phyloP scores from a whole-genome alignment of 1,284 basidiomycete species.

The Naganishia liquefaciens region DNA sequence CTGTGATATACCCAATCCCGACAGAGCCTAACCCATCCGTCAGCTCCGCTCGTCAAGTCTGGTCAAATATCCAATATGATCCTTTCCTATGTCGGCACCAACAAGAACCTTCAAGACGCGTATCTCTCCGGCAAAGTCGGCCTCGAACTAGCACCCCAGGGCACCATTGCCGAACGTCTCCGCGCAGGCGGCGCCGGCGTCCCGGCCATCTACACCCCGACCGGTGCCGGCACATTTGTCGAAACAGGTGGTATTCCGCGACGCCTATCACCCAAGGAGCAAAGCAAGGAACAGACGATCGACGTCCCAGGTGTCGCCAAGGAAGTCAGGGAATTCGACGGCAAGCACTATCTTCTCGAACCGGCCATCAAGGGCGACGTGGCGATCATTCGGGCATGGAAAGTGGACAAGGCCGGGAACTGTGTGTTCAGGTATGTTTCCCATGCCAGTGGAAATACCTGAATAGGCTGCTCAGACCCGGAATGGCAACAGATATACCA shows the following conservation, averaged over 20 bases:
- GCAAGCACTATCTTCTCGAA: constrained; percentile 82
- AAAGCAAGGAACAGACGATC: constrained; percentile 53
- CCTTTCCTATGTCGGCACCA: constrained; percentile 76
- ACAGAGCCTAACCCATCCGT: not conserved
- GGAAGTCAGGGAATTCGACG: constrained; percentile 76
- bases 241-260: constrained; percentile 70
- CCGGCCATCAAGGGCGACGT: constrained; percentile 82
- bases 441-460: no score
- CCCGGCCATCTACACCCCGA: constrained; percentile 93
- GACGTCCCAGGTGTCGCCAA: constrained; percentile 72
- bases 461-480: not conserved
- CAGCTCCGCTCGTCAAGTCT: constrained; percentile 74
- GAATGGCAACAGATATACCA: constrained; percentile 65
- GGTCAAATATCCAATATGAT: constrained; percentile 82
- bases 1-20: constrained; percentile 1
- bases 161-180: constrained; percentile 83
- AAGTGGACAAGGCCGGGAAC: constrained; percentile 87
- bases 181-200: constrained; percentile 91
- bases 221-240: constrained; percentile 81
- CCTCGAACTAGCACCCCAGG: constrained; percentile 86
- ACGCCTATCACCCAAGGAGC: constrained; percentile 40
- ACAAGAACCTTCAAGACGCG: constrained; percentile 58
- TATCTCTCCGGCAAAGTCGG: constrained; percentile 80
- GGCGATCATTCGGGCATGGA: constrained; percentile 91
- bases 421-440: constrained; percentile 71